These are phyloP conservation scores for Beta corolliflora DNA, from an alignment of 179 eudicot genomes.

Conservation along the genomic window DNA sequence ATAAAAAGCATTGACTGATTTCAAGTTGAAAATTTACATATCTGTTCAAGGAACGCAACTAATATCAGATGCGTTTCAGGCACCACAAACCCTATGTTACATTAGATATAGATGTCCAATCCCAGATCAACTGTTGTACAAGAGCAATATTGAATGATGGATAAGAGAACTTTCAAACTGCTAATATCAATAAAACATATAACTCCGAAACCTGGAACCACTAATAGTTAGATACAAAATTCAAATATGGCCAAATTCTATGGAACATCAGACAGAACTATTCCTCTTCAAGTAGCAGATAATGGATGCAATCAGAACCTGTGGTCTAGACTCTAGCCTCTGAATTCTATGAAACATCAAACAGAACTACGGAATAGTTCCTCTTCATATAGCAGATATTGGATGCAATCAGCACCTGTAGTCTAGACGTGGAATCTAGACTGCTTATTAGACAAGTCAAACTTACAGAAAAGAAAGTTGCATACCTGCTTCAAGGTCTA, in stretches of 20 bases:
- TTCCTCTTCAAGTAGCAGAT: constrained; percentile 4
- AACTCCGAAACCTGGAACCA: neutral
- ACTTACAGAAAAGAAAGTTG: neutral
- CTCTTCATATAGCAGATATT: constrained; percentile 2
- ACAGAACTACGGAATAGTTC: neutral
- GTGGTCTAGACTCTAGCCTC: neutral
- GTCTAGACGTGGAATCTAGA: neutral
- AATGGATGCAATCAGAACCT: constrained; percentile 4
- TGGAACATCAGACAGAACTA: neutral
- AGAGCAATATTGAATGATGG: neutral
- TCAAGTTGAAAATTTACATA: neutral
- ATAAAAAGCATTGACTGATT: neutral
- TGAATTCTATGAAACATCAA: neutral
- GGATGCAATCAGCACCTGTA: neutral
- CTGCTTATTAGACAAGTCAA: neutral
- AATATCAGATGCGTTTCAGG: neutral
- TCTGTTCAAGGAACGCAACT: neutral
- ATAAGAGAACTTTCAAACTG: neutral
- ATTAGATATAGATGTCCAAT: neutral
- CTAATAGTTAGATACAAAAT: neutral
- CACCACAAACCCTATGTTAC: neutral
- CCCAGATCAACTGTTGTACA: neutral
- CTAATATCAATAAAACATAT: neutral
- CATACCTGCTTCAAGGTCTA: constrained; percentile 94
- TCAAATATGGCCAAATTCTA: neutral